Conservation (phyloP, 2,329 filamentous ascomycete species). For the Blumeria graminis region DNA sequence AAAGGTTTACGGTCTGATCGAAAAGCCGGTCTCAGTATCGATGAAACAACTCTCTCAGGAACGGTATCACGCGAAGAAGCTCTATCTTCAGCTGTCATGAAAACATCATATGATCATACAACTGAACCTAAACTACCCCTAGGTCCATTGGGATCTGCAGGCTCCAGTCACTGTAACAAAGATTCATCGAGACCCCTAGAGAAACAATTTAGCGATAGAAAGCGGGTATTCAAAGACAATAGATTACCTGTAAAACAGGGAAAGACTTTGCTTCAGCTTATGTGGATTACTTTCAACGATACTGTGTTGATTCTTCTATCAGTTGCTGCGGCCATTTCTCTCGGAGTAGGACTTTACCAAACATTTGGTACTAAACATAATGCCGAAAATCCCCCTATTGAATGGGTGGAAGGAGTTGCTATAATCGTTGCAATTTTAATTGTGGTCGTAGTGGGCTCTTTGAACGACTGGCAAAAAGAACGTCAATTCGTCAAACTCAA, state of each 20-base stretch:
- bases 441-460: constrained; percentile 52
- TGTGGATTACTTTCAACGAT: constrained; percentile 66
- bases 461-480: constrained; percentile 66
- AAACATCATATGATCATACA: not conserved
- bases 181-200: not conserved
- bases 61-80: constrained; percentile 42
- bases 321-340: constrained; percentile 45
- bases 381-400: constrained; percentile 26
- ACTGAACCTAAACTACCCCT: constrained; percentile 4
- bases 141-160: constrained; percentile 5
- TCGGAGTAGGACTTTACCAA: constrained; percentile 53
- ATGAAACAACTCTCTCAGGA: constrained; percentile 42
- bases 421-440: constrained; percentile 56
- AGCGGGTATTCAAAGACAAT: constrained; percentile 45
- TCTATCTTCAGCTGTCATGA: constrained; percentile 12
- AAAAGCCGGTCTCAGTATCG: constrained; percentile 39
- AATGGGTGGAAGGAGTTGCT: constrained; percentile 65
- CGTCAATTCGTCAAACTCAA: constrained; percentile 60
- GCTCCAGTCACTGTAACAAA: constrained; percentile 2
- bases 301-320: constrained; percentile 53
- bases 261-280: constrained; percentile 43
- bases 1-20: constrained; percentile 46
- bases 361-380: constrained; percentile 31
- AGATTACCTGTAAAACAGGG: constrained; percentile 41
- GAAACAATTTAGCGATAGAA: constrained; percentile 32